phyloP scores from a whole-genome alignment of 139 green algal species.

The Pleodorina starrii region DNA sequence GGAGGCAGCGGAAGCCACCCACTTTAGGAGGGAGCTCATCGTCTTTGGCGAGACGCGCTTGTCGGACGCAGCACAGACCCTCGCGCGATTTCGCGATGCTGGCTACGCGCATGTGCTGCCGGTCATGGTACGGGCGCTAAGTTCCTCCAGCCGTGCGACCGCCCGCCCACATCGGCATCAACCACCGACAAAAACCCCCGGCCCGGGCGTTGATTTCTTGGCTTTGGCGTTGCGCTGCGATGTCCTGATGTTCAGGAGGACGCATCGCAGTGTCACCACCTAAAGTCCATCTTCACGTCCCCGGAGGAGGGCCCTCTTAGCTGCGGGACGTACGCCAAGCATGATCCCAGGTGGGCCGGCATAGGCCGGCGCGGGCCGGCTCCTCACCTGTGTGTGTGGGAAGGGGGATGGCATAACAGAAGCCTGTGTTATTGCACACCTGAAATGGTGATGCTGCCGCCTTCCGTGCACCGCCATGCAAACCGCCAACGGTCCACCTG shows the following conservation, averaged over 20 bases:
- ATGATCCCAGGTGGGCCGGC: neutral
- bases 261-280: neutral
- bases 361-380: neutral
- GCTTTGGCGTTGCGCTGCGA: too few relatives aligned
- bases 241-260: neutral
- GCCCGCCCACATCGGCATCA: too few relatives aligned
- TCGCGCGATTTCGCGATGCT: neutral
- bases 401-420: too few relatives aligned
- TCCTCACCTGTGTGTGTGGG: neutral
- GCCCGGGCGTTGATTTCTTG: too few relatives aligned
- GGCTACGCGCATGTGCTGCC: constrained; percentile 18
- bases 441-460: too few relatives aligned
- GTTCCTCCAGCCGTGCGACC: too few relatives aligned
- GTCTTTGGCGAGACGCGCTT: constrained; percentile 3
- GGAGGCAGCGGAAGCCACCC: neutral
- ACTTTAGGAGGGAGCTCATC: constrained; percentile 23
- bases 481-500: too few relatives aligned
- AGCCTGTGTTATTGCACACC: too few relatives aligned
- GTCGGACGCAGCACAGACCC: neutral
- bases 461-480: too few relatives aligned
- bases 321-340: neutral
- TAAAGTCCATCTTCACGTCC: neutral
- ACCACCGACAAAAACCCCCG: too few relatives aligned
- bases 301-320: neutral
- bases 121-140: too few relatives aligned